phyloP scores from a whole-genome alignment of 768 basidiomycete genomes.

The Rhodotorula graminis region DNA sequence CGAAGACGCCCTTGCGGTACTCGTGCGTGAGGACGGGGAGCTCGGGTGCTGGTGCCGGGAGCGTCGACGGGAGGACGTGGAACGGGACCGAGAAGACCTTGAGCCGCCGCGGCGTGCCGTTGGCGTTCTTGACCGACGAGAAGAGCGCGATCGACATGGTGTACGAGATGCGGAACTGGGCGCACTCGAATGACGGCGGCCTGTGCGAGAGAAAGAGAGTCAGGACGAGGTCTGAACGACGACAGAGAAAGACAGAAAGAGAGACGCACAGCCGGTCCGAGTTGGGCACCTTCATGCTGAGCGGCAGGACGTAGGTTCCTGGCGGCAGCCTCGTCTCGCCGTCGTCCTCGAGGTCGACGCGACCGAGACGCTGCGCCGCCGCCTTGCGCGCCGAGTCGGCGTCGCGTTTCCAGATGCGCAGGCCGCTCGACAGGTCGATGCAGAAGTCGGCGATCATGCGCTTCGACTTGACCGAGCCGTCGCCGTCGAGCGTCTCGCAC shows the following conservation, averaged over 20 bases:
- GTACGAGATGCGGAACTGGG: conserved; percentile 42
- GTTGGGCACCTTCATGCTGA: conserved; percentile 44
- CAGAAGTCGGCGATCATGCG: conserved; percentile 44
- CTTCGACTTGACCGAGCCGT: conserved; percentile 41
- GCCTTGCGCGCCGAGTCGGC: conserved; percentile 30
- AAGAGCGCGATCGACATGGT: conserved; percentile 44
- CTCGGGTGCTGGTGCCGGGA: conserved; percentile 39
- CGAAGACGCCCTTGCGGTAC: conserved; percentile 40
- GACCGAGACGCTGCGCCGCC: conserved; percentile 8
- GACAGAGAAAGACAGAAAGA: not conserved
- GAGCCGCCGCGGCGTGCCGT: conserved; percentile 37
- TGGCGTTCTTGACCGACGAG: conserved; percentile 25
- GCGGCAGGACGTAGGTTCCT: conserved; percentile 43
- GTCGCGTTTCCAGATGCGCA: conserved; percentile 43
- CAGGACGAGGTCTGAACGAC: not conserved
- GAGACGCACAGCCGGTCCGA: conserved; percentile 41
- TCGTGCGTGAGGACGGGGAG: conserved; percentile 43
- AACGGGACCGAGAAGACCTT: conserved; percentile 43
- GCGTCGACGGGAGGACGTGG: conserved; percentile 43
- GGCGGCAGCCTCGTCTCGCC: conserved; percentile 36
- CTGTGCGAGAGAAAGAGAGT: conserved; percentile 8
- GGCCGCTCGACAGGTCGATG: conserved; percentile 41
- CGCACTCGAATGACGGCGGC: conserved; percentile 43
- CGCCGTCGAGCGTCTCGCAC: conserved; percentile 39
- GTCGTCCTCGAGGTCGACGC: conserved; percentile 31